A percentile compares a stretch with the other conserved stretches of the same genome.
Conservation (phyloP, 2,329 filamentous ascomycete genomes). For the Monosporascus sp. region DNA sequence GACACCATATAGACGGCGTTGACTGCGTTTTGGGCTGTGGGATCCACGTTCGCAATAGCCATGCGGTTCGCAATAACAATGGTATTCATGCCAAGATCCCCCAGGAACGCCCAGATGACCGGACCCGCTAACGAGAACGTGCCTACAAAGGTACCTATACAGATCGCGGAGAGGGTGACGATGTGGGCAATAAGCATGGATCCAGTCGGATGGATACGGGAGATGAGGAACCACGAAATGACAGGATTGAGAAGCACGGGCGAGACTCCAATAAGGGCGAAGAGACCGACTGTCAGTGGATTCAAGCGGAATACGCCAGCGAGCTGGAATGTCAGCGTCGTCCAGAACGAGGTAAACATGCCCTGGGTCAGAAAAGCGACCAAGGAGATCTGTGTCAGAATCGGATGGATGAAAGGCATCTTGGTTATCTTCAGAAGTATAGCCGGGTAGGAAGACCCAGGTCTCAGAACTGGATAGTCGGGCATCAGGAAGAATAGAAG, state of each 20-base stretch:
- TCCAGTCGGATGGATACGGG: conserved; percentile 20
- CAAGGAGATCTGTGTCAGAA: conserved; percentile 65
- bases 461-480: conserved; percentile 73
- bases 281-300: conserved; percentile 22
- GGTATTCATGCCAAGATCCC: conserved; percentile 28
- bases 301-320: conserved; percentile 21
- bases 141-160: conserved; percentile 26
- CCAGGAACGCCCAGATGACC: conserved; percentile 27
- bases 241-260: conserved; percentile 23
- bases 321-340: conserved; percentile 28
- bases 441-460: conserved; percentile 58
- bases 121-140: conserved; percentile 28
- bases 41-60: conserved; percentile 24
- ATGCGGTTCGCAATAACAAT: conserved; percentile 26
- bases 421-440: conserved; percentile 60
- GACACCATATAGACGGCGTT: conserved; percentile 32
- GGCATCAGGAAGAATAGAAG: conserved; percentile 71
- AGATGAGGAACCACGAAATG: conserved; percentile 19
- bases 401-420: conserved; percentile 60
- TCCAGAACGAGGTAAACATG: conserved; percentile 51
- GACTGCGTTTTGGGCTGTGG: conserved; percentile 30
- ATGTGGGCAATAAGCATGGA: conserved; percentile 18
- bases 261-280: conserved; percentile 23
- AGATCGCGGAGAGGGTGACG: conserved; percentile 13
- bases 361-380: conserved; percentile 56